Base-by-base conservation (phyloP, 805 yeast species). In the Candida xiaguanensis region DNA sequence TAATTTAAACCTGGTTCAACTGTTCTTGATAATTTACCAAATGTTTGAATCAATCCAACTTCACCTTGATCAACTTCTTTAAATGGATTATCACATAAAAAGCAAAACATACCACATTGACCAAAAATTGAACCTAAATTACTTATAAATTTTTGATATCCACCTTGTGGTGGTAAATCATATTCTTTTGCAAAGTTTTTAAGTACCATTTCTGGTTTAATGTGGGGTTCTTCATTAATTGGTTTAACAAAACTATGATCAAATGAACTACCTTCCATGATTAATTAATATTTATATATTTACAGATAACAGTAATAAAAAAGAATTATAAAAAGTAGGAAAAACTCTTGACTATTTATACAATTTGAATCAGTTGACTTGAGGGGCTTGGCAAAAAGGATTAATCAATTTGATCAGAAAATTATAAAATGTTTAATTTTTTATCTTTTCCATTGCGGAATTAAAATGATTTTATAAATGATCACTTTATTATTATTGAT, bases 1-100 rank as follows among this genome's bases (percentile, higher is more conserved):
- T 76, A 75, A 13, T 74, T 64, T 31, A 81, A 69, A 34, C 89
- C 89, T 4, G 88, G 87, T 54, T 82, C 87, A 22, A 77, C 82
- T 8, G 80, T 68, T 54, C 79, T 67, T 40, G 80, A 65, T 44
- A 82, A 65, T 38, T 82, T 79, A 48, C 89, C 89, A 52, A 80
- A 82, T 28, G 73, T 70, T 39, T 83, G 81, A 37, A 82, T 66
- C 41, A 82, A 67, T 11, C 88, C 89, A 40, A 82, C 87, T 42
- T 74, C 64, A 53, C 89, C 89, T 60, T 82, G 85, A 19, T 70
- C 55, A 19, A 82, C 84, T 25, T 68, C 63, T 49, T 70, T 64
- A 62, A 75, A 82, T 7, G 86, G 86, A 52, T 78, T 80, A 7
- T 72, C 57, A 51, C 83, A 78, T 38, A 68, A 51, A 50, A 74